A percentile compares a stretch with the other conserved stretches of the same genome.
Conservation (phyloP, 1,284 basidiomycete species). For the Phenoliferia sp. region DNA sequence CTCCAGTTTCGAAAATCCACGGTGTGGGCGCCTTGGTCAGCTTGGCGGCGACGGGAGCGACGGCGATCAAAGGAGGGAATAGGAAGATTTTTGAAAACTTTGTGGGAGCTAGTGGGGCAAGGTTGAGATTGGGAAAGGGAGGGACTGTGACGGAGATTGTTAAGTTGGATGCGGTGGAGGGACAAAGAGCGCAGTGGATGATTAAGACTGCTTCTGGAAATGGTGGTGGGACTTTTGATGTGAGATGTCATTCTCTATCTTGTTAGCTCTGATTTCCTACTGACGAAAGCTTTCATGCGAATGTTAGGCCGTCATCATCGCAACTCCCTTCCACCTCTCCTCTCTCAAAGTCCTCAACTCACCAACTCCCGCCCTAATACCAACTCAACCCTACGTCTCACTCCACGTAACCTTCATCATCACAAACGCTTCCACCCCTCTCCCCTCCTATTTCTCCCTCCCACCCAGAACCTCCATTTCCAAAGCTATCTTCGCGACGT, state of each 20-base stretch:
- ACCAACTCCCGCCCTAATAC: conserved; percentile 49
- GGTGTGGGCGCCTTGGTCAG: conserved; percentile 69
- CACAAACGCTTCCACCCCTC: conserved; percentile 62
- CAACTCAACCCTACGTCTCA: conserved; percentile 67
- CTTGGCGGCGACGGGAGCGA: conserved; percentile 67
- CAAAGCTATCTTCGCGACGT: conserved; percentile 66
- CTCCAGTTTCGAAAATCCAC: conserved; percentile 72
- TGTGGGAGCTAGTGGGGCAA: conserved; percentile 58
- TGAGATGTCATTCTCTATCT: neutral
- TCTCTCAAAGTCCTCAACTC: conserved; percentile 43
- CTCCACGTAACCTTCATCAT: conserved; percentile 85
- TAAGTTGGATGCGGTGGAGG: conserved; percentile 17
- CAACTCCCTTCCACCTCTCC: conserved; percentile 66
- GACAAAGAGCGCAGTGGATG: conserved; percentile 31
- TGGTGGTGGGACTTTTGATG: conserved; percentile 25
- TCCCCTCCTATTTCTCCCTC: conserved; percentile 67
- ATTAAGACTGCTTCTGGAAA: conserved; percentile 22
- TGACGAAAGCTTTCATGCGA: conserved; percentile 49
- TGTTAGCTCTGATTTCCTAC: neutral
- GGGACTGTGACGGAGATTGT: conserved; percentile 56
- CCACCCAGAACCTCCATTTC: conserved; percentile 52
- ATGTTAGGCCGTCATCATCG: conserved; percentile 58
- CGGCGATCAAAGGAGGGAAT: conserved; percentile 72
- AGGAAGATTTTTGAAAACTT: conserved; percentile 80
- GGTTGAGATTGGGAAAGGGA: conserved; percentile 26